These are phyloP conservation scores for Paramecium biaurelia DNA, from an alignment of 73 alveolate species.

Conservation along the genomic window DNA sequence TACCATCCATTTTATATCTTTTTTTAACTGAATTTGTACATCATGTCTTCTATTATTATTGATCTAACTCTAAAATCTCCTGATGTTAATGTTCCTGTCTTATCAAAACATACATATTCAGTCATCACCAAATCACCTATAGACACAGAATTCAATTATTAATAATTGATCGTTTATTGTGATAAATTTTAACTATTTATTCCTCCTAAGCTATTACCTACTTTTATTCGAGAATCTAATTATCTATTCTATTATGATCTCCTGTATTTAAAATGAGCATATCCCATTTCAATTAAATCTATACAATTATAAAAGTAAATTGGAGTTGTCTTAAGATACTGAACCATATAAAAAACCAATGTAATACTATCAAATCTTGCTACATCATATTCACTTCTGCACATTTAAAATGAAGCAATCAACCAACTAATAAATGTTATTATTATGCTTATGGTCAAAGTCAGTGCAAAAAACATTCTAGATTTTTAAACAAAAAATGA, in stretches of 20 bases:
- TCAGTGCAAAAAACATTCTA: slow-evolving; percentile 10
- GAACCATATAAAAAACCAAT: neutral
- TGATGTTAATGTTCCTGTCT: slow-evolving; percentile 20
- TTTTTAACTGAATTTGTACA: neutral
- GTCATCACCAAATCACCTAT: slow-evolving; percentile 32
- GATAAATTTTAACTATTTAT: neutral
- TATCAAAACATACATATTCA: slow-evolving; percentile 40
- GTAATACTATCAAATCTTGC: neutral
- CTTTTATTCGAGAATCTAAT: neutral
- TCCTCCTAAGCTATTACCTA: neutral
- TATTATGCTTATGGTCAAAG: neutral
- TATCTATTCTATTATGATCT: neutral
- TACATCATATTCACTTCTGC: neutral
- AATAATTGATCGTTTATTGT: neutral
- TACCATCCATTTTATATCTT: neutral
- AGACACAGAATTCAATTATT: neutral
- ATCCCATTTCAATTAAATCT: neutral
- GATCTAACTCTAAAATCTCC: slow-evolving; percentile 31
- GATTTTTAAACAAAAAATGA: slow-evolving; percentile 34
- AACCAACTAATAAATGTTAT: slow-evolving; percentile 21
- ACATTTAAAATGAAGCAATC: neutral
- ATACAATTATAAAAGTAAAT: neutral
- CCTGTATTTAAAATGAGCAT: neutral
- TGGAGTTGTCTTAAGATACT: neutral
- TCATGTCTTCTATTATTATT: neutral